These are phyloP conservation scores for Brasenia schreberi DNA, from an alignment of 164 flowering plant species.

Conservation along the genomic window DNA sequence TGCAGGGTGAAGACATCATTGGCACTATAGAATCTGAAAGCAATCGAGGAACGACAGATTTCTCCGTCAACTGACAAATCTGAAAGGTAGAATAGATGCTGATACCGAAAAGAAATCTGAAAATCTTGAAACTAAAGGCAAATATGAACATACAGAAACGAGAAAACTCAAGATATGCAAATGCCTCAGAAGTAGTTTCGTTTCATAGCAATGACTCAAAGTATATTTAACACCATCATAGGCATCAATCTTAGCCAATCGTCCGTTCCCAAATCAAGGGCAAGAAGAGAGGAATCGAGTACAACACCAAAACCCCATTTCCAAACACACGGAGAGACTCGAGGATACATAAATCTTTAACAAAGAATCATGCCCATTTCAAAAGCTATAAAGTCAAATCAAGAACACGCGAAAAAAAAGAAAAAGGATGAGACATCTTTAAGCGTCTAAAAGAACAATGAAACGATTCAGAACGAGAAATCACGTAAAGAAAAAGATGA, in stretches of 20 bases:
- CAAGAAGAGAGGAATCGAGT: too few species aligned
- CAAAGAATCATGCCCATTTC: neutral
- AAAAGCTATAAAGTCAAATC: neutral
- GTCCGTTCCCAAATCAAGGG: too few species aligned
- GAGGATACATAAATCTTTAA: too few species aligned
- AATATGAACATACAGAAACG: neutral
- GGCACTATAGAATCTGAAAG: neutral
- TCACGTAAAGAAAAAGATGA: neutral
- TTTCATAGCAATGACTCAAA: slow-evolving; percentile 3
- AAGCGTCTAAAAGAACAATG: neutral
- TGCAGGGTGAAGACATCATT: neutral
- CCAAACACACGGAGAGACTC: too few species aligned
- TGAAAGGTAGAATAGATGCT: neutral
- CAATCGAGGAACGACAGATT: neutral
- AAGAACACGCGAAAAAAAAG: neutral
- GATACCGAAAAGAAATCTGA: neutral
- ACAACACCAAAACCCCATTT: too few species aligned
- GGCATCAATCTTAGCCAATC: slow-evolving; percentile 1
- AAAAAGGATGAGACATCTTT: neutral
- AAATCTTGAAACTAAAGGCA: neutral
- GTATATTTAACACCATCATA: slow-evolving; percentile 8
- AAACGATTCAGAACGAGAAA: neutral
- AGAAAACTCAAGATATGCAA: neutral
- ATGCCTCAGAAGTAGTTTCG: slow-evolving; percentile 5
- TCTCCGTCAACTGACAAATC: neutral